Conservation (phyloP, 2,329 filamentous ascomycete species). For the Paradendryphiella salina region DNA sequence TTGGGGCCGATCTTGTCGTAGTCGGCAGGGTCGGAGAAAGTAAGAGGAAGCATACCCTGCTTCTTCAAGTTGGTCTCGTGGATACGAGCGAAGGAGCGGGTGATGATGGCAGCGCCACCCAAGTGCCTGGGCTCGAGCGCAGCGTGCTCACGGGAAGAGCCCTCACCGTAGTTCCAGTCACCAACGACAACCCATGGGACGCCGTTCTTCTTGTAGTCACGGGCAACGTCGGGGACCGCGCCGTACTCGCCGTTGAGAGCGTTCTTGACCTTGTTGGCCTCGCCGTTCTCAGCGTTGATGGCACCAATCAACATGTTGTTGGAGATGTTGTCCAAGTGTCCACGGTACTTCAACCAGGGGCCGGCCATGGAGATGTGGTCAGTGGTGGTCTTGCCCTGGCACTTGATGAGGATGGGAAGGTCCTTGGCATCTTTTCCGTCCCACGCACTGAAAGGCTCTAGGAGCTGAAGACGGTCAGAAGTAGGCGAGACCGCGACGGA, state of each 20-base stretch:
- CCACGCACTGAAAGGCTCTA: conserved; percentile 84
- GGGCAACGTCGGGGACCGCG: conserved; percentile 88
- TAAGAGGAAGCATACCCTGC: conserved; percentile 99
- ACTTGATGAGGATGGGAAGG: conserved; percentile 78
- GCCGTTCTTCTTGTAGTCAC: conserved; percentile 97
- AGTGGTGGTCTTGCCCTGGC: conserved; percentile 92
- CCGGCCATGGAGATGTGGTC: conserved; percentile 98
- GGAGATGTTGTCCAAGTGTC: conserved; percentile 98
- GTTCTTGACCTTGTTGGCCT: conserved; percentile 98
- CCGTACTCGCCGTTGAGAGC: conserved; percentile 78
- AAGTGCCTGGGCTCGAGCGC: conserved; percentile 97
- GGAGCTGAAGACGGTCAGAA: conserved; percentile 92
- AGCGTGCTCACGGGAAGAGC: conserved; percentile 95
- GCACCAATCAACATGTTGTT: conserved; percentile 99
- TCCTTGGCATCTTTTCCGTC: conserved; percentile 78
- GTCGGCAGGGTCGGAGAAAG: conserved; percentile 90
- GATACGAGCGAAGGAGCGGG: conserved; percentile 94
- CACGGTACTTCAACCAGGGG: conserved; percentile 98
- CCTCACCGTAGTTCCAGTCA: conserved; percentile 99
- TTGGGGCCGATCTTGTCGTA: conserved; percentile 96
- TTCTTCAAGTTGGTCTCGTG: conserved; percentile 99
- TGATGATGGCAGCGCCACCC: conserved; percentile 95
- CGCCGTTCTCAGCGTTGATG: conserved; percentile 91
- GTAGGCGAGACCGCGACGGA: conserved; percentile 80
- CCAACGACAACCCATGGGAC: conserved; percentile 97